These are phyloP conservation scores for Botrytis hyacinthi DNA, from an alignment of 2,329 filamentous ascomycete species.

Conservation along the genomic window DNA sequence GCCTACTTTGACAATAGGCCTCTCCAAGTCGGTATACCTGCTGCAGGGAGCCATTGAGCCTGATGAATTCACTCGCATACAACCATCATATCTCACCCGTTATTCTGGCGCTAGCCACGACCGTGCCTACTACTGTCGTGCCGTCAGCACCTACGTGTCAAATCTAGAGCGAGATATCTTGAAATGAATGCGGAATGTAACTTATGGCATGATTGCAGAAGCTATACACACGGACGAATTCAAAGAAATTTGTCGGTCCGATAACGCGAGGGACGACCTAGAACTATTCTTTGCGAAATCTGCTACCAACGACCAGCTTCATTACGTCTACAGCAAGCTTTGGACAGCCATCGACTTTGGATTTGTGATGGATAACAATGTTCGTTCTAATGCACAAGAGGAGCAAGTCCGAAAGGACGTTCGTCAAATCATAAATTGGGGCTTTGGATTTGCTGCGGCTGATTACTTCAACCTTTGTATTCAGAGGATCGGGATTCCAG, in stretches of 20 bases:
- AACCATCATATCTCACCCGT: not conserved
- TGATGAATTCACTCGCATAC: accelerated
- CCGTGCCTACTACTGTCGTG: not conserved
- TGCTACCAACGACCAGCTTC: not conserved
- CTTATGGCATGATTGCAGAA: not conserved
- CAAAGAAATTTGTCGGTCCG: not conserved
- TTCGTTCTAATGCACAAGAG: not conserved
- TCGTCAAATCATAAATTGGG: not conserved
- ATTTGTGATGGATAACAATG: not conserved
- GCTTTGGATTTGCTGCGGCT: not conserved
- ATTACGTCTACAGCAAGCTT: not conserved
- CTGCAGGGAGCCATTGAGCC: not conserved
- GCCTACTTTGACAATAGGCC: accelerated
- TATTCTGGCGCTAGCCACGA: not conserved
- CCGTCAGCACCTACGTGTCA: not conserved
- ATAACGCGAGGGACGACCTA: not conserved
- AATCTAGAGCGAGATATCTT: not conserved
- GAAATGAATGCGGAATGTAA: not conserved
- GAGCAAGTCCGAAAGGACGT: not conserved
- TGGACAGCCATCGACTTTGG: not conserved
- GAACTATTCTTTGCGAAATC: not conserved
- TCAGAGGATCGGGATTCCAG: not conserved
- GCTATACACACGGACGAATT: not conserved
- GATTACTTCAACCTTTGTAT: not conserved
- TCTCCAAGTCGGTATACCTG: not conserved